Percentiles rank a stretch among this genome's conserved stretches.
Evolutionary conservation across 2,329 filamentous ascomycete genomes (phyloP).

Genomic region (Ophiostoma ulmi): DNA sequence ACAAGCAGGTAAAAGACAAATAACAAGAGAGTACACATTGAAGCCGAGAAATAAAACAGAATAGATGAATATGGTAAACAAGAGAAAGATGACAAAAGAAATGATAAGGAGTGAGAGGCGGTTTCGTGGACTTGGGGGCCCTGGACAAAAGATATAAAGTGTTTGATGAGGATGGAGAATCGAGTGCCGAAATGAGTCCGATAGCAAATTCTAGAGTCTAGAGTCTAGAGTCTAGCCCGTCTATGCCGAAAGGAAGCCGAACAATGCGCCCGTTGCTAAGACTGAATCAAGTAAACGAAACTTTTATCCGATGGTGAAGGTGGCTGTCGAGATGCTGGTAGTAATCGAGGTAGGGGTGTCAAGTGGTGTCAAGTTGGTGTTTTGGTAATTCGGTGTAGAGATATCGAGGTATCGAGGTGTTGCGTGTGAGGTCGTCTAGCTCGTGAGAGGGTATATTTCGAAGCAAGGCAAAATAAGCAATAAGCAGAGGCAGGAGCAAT

Average conservation of each 20-base stretch:
- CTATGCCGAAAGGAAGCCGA: neutral
- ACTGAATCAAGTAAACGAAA: neutral
- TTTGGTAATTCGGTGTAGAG: neutral
- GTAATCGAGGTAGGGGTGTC: neutral
- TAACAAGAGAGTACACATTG: neutral
- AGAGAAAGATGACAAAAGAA: neutral
- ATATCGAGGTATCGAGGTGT: neutral
- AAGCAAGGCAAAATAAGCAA: conserved; percentile 13
- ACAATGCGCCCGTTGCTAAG: neutral
- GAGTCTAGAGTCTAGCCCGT: neutral
- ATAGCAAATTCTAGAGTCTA: neutral
- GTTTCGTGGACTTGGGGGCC: neutral
- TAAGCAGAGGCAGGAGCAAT: neutral
- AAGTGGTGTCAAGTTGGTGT: neutral
- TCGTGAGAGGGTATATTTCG: conserved; percentile 12
- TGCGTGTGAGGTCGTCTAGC: neutral
- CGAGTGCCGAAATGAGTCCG: neutral
- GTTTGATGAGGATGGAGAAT: neutral
- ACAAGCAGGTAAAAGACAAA: neutral
- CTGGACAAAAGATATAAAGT: neutral
- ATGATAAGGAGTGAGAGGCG: neutral
- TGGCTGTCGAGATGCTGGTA: neutral
- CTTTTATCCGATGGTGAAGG: neutral
- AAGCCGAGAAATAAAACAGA: neutral
- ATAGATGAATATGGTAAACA: neutral